Evolutionary conservation across 805 yeast species (phyloP).

Genomic region (Phaffomyces opuntiae): DNA sequence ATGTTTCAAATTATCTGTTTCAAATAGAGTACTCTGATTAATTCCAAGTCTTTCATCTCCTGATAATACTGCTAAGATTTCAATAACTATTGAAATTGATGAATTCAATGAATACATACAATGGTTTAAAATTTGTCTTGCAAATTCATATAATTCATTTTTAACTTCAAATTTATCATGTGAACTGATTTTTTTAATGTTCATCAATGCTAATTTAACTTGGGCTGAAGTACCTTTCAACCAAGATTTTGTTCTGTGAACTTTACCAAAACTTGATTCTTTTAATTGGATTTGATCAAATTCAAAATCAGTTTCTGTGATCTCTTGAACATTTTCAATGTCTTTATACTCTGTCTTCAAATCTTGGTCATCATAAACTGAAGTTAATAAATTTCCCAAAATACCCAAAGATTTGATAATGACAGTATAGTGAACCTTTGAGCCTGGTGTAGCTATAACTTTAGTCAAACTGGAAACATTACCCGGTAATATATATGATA

Average conservation of each 20-base stretch:
- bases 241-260: conserved; percentile 46
- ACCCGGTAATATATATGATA: conserved; percentile 46
- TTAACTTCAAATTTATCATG: conserved; percentile 30
- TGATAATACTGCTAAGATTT: conserved; percentile 24
- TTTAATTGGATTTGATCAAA: conserved; percentile 14
- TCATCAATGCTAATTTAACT: conserved; percentile 35
- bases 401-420: conserved; percentile 25
- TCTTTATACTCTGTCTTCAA: conserved; percentile 23
- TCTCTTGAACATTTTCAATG: conserved; percentile 13
- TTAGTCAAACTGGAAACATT: conserved; percentile 39
- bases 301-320: conserved; percentile 8
- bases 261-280: conserved; percentile 16
- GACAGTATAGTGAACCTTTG: conserved; percentile 32
- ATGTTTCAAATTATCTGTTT: conserved; percentile 10
- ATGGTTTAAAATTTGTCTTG: conserved; percentile 23
- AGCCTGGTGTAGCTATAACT: conserved; percentile 24
- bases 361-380: conserved; percentile 37
- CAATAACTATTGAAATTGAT: conserved; percentile 31
- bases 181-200: conserved; percentile 16
- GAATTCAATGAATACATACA: conserved; percentile 30
- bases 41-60: conserved; percentile 12
- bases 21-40: conserved; percentile 2
- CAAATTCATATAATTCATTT: conserved; percentile 25
- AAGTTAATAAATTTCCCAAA: conserved; percentile 24
- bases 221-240: conserved; percentile 46